Evolutionary conservation across 495 filamentous ascomycete genomes (phyloP).

Genomic region (Penicillium paxilli): DNA sequence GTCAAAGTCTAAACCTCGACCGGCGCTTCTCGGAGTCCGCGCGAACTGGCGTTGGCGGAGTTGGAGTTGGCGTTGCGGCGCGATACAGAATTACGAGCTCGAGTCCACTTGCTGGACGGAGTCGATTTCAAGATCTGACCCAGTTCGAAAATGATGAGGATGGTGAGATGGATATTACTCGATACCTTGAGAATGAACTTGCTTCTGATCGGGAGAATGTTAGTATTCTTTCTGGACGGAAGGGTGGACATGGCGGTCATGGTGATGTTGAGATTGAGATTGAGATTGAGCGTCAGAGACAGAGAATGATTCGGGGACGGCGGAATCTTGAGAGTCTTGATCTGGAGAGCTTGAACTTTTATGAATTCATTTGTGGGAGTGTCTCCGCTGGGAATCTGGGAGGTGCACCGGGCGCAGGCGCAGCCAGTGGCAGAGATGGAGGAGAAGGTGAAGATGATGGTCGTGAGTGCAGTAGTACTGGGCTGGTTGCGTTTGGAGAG

Average conservation of each 20-base stretch:
- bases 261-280: too few relatives aligned
- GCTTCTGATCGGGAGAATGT: constrained; percentile 41
- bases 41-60: too few relatives aligned
- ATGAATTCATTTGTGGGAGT: constrained; percentile 52
- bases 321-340: constrained; percentile 46
- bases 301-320: too few relatives aligned
- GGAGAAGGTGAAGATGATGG: neutral
- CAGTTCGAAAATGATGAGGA: neutral
- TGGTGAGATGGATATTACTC: constrained; percentile 41
- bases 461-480: neutral
- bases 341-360: constrained; percentile 58
- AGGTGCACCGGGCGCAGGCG: too few relatives aligned
- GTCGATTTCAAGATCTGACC: constrained; percentile 32
- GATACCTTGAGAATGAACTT: constrained; percentile 36
- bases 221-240: constrained; percentile 29
- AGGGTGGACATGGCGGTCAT: too few relatives aligned
- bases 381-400: neutral
- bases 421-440: too few relatives aligned
- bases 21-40: constrained; percentile 24
- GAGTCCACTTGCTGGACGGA: constrained; percentile 61
- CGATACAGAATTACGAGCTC: constrained; percentile 52
- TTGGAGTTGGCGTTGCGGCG: neutral
- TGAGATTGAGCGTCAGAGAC: too few relatives aligned
- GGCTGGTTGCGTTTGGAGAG: constrained; percentile 53
- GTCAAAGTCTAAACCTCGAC: constrained; percentile 48